A percentile compares a stretch with the other conserved stretches of the same genome.
Conservation (phyloP, 208 protist species). For the Crithidia brevicula region DNA sequence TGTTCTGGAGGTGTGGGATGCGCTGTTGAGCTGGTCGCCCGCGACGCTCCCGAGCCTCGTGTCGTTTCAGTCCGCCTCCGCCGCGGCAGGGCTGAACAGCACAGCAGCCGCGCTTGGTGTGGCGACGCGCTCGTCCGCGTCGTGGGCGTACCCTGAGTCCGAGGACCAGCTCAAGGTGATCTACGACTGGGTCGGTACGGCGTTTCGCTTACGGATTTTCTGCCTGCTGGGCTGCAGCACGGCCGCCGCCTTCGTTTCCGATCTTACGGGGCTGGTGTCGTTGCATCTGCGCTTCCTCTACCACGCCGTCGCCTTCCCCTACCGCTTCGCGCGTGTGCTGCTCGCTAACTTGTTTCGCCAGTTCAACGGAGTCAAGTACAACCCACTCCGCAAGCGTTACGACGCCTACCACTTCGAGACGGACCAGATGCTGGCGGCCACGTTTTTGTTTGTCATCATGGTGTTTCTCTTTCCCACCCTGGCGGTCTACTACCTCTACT, state of each 20-base stretch:
- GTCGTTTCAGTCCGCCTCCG: constrained; percentile 11
- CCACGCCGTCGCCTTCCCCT: constrained; percentile 68
- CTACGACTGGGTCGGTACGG: constrained; percentile 66
- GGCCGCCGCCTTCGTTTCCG: constrained; percentile 68
- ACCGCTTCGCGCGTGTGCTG: constrained; percentile 54
- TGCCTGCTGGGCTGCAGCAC: constrained; percentile 85
- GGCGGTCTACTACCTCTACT: constrained; percentile 93
- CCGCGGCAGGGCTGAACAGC: not conserved
- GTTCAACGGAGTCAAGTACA: constrained; percentile 92
- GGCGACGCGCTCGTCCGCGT: not conserved
- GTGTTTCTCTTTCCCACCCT: constrained; percentile 93
- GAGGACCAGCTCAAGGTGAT: constrained; percentile 31
- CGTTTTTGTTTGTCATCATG: constrained; percentile 88
- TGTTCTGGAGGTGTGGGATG: constrained; percentile 76
- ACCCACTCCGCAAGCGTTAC: constrained; percentile 91
- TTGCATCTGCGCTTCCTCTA: constrained; percentile 87
- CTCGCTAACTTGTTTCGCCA: constrained; percentile 78
- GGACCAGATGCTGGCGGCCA: constrained; percentile 93
- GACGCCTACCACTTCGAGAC: constrained; percentile 90
- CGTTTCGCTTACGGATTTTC: constrained; percentile 60
- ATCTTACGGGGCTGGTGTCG: constrained; percentile 81
- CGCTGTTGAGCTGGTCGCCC: constrained; percentile 41
- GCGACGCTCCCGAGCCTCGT: constrained; percentile 29
- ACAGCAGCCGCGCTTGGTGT: not conserved
- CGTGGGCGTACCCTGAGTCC: constrained; percentile 4